phyloP scores from a whole-genome alignment of 2,329 filamentous ascomycete species.

The Alternaria panax region DNA sequence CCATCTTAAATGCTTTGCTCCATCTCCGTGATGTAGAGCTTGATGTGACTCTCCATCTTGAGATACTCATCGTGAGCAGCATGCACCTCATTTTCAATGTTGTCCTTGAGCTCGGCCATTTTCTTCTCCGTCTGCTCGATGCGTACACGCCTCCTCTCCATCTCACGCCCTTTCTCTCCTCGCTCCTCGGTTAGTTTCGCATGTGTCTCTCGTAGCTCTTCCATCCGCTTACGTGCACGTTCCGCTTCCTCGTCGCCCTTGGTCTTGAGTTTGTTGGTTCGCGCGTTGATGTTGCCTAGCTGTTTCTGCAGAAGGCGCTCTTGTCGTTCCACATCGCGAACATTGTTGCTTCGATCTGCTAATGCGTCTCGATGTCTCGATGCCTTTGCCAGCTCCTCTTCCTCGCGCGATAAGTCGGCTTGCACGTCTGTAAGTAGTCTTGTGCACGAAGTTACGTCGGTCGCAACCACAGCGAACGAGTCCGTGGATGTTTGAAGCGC shows the following conservation, averaged over 20 bases:
- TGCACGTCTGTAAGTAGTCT: slow-evolving; percentile 89
- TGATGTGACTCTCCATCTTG: slow-evolving; percentile 97
- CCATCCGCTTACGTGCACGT: slow-evolving; percentile 86
- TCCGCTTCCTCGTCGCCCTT: slow-evolving; percentile 82
- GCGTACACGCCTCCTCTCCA: slow-evolving; percentile 87
- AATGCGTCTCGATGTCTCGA: slow-evolving; percentile 85
- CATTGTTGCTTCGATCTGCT: slow-evolving; percentile 85
- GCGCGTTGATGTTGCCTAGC: slow-evolving; percentile 82
- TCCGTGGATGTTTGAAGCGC: slow-evolving; percentile 91
- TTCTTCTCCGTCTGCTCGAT: slow-evolving; percentile 99
- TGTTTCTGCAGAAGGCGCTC: slow-evolving; percentile 86
- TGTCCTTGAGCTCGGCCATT: slow-evolving; percentile 98
- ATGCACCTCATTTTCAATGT: slow-evolving; percentile 93
- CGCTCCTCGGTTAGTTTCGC: slow-evolving; percentile 83
- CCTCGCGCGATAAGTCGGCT: slow-evolving; percentile 85
- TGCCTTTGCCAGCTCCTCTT: slow-evolving; percentile 84
- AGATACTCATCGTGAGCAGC: slow-evolving; percentile 91
- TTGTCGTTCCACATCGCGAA: slow-evolving; percentile 87
- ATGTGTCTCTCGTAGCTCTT: slow-evolving; percentile 82
- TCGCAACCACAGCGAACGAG: slow-evolving; percentile 82
- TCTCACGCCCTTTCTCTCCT: slow-evolving; percentile 85
- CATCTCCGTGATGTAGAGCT: slow-evolving; percentile 98
- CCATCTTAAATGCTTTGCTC: slow-evolving; percentile 71
- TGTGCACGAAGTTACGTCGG: slow-evolving; percentile 86
- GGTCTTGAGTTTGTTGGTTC: slow-evolving; percentile 82